A percentile compares a stretch with the other conserved stretches of the same genome.
Conservation (phyloP, 1,284 basidiomycete species). For the Ceratorhiza oryzae-sativae region DNA sequence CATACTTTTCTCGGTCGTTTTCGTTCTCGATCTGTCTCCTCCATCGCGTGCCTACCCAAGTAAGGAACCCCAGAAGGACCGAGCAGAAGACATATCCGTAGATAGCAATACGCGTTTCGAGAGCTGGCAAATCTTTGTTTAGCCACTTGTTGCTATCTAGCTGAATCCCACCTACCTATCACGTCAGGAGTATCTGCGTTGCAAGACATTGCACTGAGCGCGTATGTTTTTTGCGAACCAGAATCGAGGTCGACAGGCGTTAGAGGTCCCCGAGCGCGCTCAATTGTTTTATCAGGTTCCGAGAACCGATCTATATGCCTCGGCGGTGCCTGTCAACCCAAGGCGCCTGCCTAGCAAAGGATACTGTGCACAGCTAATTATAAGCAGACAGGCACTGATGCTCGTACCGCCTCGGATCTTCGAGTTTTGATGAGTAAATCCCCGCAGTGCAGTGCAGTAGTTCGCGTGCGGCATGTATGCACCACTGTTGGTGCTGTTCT, state of each 20-base stretch:
- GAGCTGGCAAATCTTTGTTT: not conserved
- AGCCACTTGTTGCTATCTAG: too few relatives aligned
- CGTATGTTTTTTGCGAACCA: not conserved
- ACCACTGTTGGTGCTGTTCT: too few relatives aligned
- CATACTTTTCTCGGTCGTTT: not conserved
- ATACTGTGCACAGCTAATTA: not conserved
- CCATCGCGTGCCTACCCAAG: not conserved
- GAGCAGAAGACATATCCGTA: constrained; percentile 20
- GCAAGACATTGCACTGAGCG: not conserved
- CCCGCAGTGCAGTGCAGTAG: too few relatives aligned
- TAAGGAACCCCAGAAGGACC: constrained; percentile 13
- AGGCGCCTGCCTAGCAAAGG: not conserved
- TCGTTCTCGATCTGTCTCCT: constrained; percentile 1
- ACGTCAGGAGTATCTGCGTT: not conserved
- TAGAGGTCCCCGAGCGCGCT: too few relatives aligned
- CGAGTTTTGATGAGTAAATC: not conserved
- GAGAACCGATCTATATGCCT: not conserved
- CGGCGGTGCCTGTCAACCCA: not conserved
- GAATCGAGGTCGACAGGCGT: not conserved
- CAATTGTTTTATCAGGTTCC: too few relatives aligned
- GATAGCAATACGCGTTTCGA: constrained; percentile 26
- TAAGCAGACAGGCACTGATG: not conserved
- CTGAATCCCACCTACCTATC: constrained; percentile 4
- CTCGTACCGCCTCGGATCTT: not conserved
- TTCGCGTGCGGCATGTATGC: too few relatives aligned